Conservation (phyloP, 2,329 filamentous ascomycete species). For the Cercospora sojina region DNA sequence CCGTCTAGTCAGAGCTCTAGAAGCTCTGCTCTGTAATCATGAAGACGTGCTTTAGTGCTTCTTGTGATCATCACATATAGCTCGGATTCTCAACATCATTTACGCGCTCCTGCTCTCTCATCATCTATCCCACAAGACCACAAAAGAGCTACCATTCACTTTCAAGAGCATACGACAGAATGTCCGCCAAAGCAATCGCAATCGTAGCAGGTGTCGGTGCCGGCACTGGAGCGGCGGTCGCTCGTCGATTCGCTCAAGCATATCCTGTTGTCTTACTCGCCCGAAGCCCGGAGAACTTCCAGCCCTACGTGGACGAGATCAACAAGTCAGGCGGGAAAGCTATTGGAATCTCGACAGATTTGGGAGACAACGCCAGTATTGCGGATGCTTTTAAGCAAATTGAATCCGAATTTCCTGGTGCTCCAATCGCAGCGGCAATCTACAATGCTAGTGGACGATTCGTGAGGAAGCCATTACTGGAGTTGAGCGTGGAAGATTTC, state of each 20-base stretch:
- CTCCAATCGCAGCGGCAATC: constrained; percentile 51
- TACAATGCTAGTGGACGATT: constrained; percentile 67
- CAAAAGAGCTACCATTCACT: too few relatives aligned
- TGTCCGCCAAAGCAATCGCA: constrained; percentile 54
- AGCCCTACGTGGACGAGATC: constrained; percentile 68
- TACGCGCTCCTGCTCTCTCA: not conserved
- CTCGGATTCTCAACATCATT: not conserved
- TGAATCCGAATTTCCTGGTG: constrained; percentile 56
- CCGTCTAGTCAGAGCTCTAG: not conserved
- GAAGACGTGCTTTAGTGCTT: constrained; percentile 4
- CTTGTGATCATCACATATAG: not conserved
- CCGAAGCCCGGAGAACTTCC: constrained; percentile 64
- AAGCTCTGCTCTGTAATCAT: constrained; percentile 7
- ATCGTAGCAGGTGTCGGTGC: constrained; percentile 71
- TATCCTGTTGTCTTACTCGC: constrained; percentile 77
- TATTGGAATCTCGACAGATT: constrained; percentile 67
- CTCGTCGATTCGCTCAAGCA: constrained; percentile 58
- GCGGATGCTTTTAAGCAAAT: constrained; percentile 63
- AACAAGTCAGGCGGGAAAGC: constrained; percentile 65
- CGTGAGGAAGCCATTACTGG: constrained; percentile 60
- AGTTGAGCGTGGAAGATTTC: constrained; percentile 60
- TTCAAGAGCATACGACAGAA: not conserved
- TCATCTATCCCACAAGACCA: too few relatives aligned
- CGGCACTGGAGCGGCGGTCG: constrained; percentile 65
- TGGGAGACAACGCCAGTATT: constrained; percentile 56